These are phyloP conservation scores for Dactylonectria macrodidyma DNA, from an alignment of 2,329 filamentous ascomycete species.

Conservation along the genomic window DNA sequence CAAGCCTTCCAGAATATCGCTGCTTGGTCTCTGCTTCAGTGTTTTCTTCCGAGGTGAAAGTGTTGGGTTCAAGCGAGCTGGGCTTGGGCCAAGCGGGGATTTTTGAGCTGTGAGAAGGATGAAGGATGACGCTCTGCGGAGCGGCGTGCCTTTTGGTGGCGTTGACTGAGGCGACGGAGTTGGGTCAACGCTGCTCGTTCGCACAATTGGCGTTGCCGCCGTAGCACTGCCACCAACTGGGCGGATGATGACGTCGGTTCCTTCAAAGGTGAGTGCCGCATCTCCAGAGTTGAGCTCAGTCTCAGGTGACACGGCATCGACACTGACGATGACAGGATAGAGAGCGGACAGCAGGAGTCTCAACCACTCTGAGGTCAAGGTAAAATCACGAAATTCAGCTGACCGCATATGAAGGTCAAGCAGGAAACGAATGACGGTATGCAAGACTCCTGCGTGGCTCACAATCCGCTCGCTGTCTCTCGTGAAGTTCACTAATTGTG, in stretches of 20 bases:
- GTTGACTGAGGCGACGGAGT: conserved; percentile 64
- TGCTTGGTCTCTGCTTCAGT: conserved; percentile 68
- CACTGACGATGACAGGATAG: conserved; percentile 90
- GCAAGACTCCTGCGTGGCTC: conserved; percentile 75
- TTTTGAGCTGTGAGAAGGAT: conserved; percentile 85
- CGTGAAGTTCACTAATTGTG: conserved; percentile 40
- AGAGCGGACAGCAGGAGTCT: conserved; percentile 84
- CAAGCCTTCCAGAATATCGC: conserved; percentile 81
- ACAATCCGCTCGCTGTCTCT: conserved; percentile 63
- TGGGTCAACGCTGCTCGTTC: conserved; percentile 74
- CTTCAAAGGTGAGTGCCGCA: conserved; percentile 86
- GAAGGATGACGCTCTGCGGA: conserved; percentile 90
- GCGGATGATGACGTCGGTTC: conserved; percentile 86
- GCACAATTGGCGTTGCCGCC: conserved; percentile 78
- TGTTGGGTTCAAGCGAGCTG: conserved; percentile 71
- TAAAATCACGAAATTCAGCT: conserved; percentile 85
- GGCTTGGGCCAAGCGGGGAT: conserved; percentile 69
- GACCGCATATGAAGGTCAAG: conserved; percentile 85
- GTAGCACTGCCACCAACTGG: conserved; percentile 73
- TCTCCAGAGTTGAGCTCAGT: conserved; percentile 90
- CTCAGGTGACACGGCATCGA: conserved; percentile 86
- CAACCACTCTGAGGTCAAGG: conserved; percentile 84
- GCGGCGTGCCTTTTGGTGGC: conserved; percentile 69
- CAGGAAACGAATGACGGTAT: conserved; percentile 84
- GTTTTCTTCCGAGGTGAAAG: conserved; percentile 60